Evolutionary conservation across 345 rosid species (phyloP), one percentile per base, ranked within the genome.

Genomic region (Excoecaria agallocha): DNA sequence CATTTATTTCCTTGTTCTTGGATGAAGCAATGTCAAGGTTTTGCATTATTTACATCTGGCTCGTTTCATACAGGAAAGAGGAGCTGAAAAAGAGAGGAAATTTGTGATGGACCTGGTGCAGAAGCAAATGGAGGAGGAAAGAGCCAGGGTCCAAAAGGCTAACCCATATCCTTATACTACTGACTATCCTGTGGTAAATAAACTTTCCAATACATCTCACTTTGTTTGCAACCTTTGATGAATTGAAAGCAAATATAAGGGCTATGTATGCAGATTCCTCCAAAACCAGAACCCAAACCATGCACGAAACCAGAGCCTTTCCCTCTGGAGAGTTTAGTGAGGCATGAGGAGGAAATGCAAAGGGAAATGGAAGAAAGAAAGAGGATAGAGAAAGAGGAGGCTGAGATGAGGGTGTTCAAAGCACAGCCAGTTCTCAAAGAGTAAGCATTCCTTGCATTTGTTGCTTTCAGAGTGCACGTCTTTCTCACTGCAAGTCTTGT

Each of bases 141-240:
- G 76, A 68, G 87, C 88, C 22, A 87, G 95, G 73, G 76, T 93
- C 68, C 97, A 91, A 35, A 91, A 85, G 83, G 96, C 97, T 54
- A 86, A 71, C 51, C 99, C 99, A 69, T 93, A 93, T 81, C 99
- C 99, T 39, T 96, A 91, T 74, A 91, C 98, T 11, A 93, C 99
- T 6, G 99, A 95, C 62, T 96, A 84, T 81, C 98, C 98, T 6
- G 93, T 93, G 98, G 99, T 95, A 93, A 30, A 11, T 35, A 45
- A 38, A 16, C 76, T 58, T 55, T 3, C 43, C 8, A 30, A 66
- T 50, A 24, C 39, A 51, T 70, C 56, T 12, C 49, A 4, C 0
- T 1, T 16, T 48, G 73, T n/a, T 41, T 35, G 11, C 2, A 24
- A 59, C 48, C 37, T 11, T 37, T 52, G 6, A 39, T 24, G 30